A percentile compares a stretch with the other conserved stretches of the same genome.
Evolutionary conservation across 352 stramenopile genomes (phyloP).

Genomic region (Phytophthora pini): DNA sequence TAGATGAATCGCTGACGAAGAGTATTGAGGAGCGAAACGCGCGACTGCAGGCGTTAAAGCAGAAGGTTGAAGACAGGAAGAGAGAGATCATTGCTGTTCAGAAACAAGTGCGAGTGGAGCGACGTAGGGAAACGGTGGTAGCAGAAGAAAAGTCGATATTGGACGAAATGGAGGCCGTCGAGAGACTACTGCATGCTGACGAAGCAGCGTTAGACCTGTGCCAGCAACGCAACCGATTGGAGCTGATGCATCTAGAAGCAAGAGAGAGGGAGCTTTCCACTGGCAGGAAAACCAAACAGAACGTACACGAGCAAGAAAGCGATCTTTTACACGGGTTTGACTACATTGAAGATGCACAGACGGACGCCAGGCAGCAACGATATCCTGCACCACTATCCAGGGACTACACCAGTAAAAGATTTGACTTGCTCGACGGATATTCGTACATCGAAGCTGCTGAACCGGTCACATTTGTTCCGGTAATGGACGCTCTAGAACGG

Average conservation of each 20-base stretch:
- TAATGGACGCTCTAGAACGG: background rate
- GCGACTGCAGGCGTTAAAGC: conserved; percentile 54
- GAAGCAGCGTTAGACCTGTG: conserved; percentile 47
- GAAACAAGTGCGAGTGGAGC: conserved; percentile 58
- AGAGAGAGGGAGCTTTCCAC: conserved; percentile 28
- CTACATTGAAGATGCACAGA: conserved; percentile 36
- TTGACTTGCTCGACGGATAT: conserved; percentile 43
- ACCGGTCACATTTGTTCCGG: background rate
- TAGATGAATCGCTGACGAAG: conserved; percentile 55
- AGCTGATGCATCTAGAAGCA: conserved; percentile 48
- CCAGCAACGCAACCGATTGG: conserved; percentile 57
- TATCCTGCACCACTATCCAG: background rate
- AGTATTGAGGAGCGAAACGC: conserved; percentile 72
- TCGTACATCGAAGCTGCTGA: conserved; percentile 49
- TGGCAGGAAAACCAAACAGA: background rate
- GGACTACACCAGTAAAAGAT: background rate
- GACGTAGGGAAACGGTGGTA: conserved; percentile 49
- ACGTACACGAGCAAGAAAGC: conserved; percentile 1
- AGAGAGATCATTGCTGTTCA: conserved; percentile 49
- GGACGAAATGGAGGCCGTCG: conserved; percentile 54
- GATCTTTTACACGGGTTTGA: conserved; percentile 46
- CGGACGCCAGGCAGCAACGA: background rate
- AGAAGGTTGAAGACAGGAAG: conserved; percentile 51
- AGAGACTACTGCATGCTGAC: conserved; percentile 46
- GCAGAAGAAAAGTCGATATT: conserved; percentile 53